phyloP scores from a whole-genome alignment of 805 yeast species.

The Pichia kluyveri region DNA sequence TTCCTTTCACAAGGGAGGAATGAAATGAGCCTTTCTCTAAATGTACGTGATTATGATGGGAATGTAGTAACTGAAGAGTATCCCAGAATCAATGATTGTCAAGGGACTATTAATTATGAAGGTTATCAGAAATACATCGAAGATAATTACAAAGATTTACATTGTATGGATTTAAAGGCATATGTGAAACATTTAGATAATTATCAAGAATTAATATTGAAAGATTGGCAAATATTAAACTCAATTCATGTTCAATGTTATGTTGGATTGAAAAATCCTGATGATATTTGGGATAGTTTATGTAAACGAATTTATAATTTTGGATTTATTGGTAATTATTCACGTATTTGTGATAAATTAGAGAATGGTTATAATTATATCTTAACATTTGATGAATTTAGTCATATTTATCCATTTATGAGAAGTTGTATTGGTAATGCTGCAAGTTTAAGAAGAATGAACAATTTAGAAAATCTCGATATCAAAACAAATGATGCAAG shows the following conservation, averaged over 20 bases:
- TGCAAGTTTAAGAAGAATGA: not conserved
- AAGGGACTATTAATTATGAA: not conserved
- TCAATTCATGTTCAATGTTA: constrained; percentile 3
- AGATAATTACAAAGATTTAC: constrained; percentile 2
- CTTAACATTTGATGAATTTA: constrained; percentile 7
- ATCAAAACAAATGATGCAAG: not conserved
- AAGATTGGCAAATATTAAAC: constrained; percentile 5
- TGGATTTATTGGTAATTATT: constrained; percentile 9
- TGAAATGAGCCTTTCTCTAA: no score
- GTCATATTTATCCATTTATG: constrained; percentile 9
- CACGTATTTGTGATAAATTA: constrained; percentile 6
- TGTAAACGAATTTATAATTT: constrained; percentile 2
- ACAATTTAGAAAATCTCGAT: not conserved
- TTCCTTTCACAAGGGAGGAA: no score
- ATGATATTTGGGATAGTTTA: constrained; percentile 7
- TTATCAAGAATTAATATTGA: not conserved
- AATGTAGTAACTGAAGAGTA: no score
- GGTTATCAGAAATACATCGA: not conserved
- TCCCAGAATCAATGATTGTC: no score
- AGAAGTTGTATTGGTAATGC: constrained; percentile 1
- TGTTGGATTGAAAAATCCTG: constrained; percentile 1
- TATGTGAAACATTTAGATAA: not conserved
- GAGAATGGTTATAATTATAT: constrained; percentile 5
- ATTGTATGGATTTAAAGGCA: not conserved
- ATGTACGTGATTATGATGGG: no score